Percentiles rank a stretch among this genome's conserved stretches.
phyloP scores from a whole-genome alignment of 148 eudicot species.

The Drosera capensis region DNA sequence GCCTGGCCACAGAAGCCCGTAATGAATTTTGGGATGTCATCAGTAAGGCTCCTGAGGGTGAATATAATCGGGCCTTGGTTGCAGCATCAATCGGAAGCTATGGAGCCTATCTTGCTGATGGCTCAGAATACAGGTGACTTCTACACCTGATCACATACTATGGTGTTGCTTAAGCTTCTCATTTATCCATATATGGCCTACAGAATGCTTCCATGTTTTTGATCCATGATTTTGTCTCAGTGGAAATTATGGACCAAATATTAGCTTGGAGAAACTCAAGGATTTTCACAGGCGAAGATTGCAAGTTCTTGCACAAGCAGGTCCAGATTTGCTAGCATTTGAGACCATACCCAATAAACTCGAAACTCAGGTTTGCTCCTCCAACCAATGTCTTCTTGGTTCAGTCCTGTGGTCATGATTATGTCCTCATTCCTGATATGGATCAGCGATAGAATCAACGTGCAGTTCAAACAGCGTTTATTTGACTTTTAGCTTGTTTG shows the following conservation, averaged over 20 bases:
- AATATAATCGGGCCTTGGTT: constrained; percentile 51
- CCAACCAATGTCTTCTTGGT: not conserved
- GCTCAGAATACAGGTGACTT: constrained; percentile 74
- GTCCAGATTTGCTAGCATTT: constrained; percentile 78
- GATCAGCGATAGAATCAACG: no score
- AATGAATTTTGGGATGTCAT: constrained; percentile 57
- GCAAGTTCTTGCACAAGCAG: constrained; percentile 64
- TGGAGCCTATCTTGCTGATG: constrained; percentile 94
- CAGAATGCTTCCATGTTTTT: not conserved
- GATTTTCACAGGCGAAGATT: constrained; percentile 73
- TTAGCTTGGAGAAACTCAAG: constrained; percentile 50
- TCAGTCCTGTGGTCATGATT: no score
- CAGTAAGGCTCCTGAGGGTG: constrained; percentile 12
- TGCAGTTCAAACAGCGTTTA: not conserved
- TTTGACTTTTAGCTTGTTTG: not conserved
- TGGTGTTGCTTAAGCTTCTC: not conserved
- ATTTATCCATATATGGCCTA: not conserved
- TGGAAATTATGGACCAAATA: constrained; percentile 46
- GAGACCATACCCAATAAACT: constrained; percentile 81
- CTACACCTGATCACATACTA: not conserved
- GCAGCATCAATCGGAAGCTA: constrained; percentile 94
- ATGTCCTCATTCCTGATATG: no score
- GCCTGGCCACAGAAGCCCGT: constrained; percentile 57
- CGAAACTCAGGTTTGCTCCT: constrained; percentile 62
- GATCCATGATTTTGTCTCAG: constrained; percentile 14